Evolutionary conservation across 78 protist genomes (phyloP).

Genomic region (Tieghemostelium lacteum): DNA sequence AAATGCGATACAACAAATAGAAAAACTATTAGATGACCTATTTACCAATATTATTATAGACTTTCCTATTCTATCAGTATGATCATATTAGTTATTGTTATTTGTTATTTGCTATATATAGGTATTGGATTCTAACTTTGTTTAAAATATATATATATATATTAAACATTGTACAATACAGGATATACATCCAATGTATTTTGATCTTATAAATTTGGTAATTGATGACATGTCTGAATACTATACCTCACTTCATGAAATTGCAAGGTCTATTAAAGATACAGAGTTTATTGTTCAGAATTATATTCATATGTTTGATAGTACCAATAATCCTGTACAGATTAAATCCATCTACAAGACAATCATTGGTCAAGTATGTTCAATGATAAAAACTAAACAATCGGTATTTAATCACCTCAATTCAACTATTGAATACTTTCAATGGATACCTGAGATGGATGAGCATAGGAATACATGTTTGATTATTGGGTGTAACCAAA

Average conservation of each 20-base stretch:
- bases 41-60: background rate
- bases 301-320: background rate
- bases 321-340: background rate
- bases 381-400: background rate
- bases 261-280: background rate
- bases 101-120: background rate
- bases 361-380: slow-evolving; percentile 7
- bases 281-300: slow-evolving; percentile 7
- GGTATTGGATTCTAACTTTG: too few species aligned
- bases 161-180: too few species aligned
- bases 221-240: background rate
- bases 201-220: background rate
- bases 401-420: background rate
- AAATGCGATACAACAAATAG: background rate
- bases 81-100: too few species aligned
- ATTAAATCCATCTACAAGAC: background rate
- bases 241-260: background rate
- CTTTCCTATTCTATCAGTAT: background rate
- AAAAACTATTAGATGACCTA: background rate
- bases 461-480: background rate
- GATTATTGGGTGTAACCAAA: too few species aligned
- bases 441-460: background rate
- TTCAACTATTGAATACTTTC: background rate
- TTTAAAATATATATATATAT: too few species aligned
- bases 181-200: background rate